phyloP scores from a whole-genome alignment of 1,284 basidiomycete genomes.

The Phenoliferia sp. region DNA sequence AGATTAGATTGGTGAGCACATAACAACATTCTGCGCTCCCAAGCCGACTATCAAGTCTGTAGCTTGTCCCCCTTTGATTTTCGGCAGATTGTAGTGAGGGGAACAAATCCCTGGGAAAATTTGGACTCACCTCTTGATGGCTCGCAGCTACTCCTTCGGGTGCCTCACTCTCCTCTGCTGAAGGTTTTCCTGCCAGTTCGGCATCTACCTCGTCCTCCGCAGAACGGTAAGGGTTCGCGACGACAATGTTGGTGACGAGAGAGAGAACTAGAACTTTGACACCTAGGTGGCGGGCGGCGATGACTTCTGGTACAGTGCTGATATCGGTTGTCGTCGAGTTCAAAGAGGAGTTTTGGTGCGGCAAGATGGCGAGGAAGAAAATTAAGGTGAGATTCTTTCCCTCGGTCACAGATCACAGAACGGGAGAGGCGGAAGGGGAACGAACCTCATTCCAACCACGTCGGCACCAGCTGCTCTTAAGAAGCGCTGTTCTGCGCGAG shows the following conservation, averaged over 20 bases:
- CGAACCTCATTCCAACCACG: slow-evolving; percentile 33
- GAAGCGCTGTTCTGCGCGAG: slow-evolving; percentile 35
- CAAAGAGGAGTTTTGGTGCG: too few species aligned
- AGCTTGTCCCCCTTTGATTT: too few species aligned
- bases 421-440: not conserved
- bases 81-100: too few species aligned
- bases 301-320: slow-evolving; percentile 36
- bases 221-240: slow-evolving; percentile 30
- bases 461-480: slow-evolving; percentile 32
- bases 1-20: too few species aligned
- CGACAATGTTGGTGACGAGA: slow-evolving; percentile 39
- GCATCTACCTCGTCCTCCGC: slow-evolving; percentile 28
- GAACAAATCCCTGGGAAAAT: too few species aligned
- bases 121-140: slow-evolving; percentile 28
- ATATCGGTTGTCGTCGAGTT: too few species aligned
- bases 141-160: slow-evolving; percentile 21
- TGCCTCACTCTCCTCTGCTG: not conserved
- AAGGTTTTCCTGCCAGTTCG: slow-evolving; percentile 1
- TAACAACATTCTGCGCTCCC: too few species aligned
- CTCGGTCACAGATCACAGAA: not conserved
- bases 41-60: too few species aligned
- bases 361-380: too few species aligned
- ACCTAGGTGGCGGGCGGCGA: slow-evolving; percentile 32
- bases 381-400: too few species aligned
- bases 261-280: slow-evolving; percentile 36